Evolutionary conservation across 192 early-diverging fungal species (phyloP), one percentile per base, ranked within the genome.

Genomic region (Linnemannia hyalina): DNA sequence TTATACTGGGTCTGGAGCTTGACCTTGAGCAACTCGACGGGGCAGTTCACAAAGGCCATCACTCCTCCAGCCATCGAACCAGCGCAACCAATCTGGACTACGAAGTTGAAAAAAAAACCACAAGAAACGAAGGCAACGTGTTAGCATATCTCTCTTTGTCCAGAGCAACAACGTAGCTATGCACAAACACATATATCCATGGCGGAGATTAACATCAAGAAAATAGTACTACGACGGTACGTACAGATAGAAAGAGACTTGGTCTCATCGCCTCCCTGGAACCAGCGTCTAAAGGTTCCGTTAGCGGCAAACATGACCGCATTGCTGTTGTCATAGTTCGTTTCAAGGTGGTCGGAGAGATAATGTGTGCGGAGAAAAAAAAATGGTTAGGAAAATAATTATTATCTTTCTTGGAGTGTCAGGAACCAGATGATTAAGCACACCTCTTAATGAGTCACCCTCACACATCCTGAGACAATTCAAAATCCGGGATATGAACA

Each of bases 31-130:
- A 93, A 76, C 72, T 95, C 95, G 20, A 95, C 89, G 20, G 95
- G 95, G 57, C 92, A 92, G 76, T 94, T 95, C 49, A 95, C 81
- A 73, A 94, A 95, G 1, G 94, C 82, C 89, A 95, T 95, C 32
- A 93, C 93, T n/a, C 85, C 81, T 80, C 94, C 94, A 36, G 93
- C 89, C 73, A 94, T 81, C 29, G 90, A 78, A 72, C 94, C 94
- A 60, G 93, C 90, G 23, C 89, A 36, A 69, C 83, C 89, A 70
- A 93, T 88, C 87, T 94, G 81, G 32, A 82, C 85, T 84, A 89
- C 47, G 38, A 77, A 73, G 71, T 68, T 35, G 18, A 63, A 10
- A 80, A 68, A 47, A 71, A 75, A 83, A 41, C 41, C 73, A 65
- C 47, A 77, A 47, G 29, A 40, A 11, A 2, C 13, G n/a, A 40